Base-by-base conservation (phyloP, 148 eudicot genomes). In the Chenopodium formosanum region DNA sequence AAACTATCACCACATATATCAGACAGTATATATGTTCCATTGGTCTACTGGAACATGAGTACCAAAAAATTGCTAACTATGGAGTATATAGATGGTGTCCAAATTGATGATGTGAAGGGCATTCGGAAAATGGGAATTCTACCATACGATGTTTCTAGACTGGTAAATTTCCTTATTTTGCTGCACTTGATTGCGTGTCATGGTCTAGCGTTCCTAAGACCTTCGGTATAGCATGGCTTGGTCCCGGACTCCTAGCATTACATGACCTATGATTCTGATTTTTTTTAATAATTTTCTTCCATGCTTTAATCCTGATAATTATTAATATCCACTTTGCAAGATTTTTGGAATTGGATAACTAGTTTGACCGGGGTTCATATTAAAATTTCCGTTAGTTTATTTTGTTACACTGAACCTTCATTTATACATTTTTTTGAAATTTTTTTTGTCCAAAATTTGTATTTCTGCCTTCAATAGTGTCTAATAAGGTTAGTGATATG, bases 21-120 rank as follows among this genome's bases (percentile, higher is more conserved):
- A 81, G 87, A 90, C 80, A 90, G 88, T 85, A 89, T 96, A 52
- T 94, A 96, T 83, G 94, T 92, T 78, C 99, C 99, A 66, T 79
- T 76, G 81, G 90, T 96, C 29, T 86, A 89, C 79, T 94, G 99
- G 97, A 89, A 81, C 79, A 86, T 96, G 70, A 96, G 97, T 84
- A 92, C 98, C 79, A 90, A 97, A 53, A 96, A 91, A 86, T 79
- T 96, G 85, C 79, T 96, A 82, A 94, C 96, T 63, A 96, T 96
- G 99, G 99, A 96, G 82, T 96, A 77, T 80, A 92, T 96, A 68
- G 99, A 96, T 76, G 97, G 94, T 34, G 92, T 87, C 79, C 90
- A 86, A 87, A 89, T 96, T 56, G 91, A 85, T 83, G 98, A 96
- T 72, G 85, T 90, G 81, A 89, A 86, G 89, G 85, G 87, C 77